A percentile compares a stretch with the other conserved stretches of the same genome.
phyloP scores from a whole-genome alignment of 306 rosid genomes.

The Amphicarpaea edgeworthii region DNA sequence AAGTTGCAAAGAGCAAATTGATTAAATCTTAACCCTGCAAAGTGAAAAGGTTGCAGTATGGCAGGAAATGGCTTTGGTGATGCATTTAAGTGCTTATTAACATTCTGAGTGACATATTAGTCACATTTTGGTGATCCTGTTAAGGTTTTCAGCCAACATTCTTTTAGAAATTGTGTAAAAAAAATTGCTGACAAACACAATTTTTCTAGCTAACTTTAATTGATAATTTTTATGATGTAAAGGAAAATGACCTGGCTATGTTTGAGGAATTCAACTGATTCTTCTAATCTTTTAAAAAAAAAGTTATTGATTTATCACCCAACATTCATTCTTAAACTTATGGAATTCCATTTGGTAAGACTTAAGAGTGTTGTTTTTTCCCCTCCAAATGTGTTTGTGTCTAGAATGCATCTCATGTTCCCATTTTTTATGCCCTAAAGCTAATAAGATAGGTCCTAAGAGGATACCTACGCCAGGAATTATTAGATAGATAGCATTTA shows the following conservation, averaged over 20 bases:
- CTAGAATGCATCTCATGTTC: slow-evolving; percentile 14
- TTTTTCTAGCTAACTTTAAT: neutral
- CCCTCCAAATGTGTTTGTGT: neutral
- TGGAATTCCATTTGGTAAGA: slow-evolving; percentile 22
- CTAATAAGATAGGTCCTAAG: neutral
- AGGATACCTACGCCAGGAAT: neutral
- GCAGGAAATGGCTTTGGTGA: neutral
- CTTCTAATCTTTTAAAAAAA: neutral
- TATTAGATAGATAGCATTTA: neutral
- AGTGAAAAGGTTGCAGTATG: slow-evolving; percentile 2
- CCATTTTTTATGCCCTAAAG: neutral
- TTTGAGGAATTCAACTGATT: neutral
- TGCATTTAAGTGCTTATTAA: neutral
- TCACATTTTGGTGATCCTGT: neutral
- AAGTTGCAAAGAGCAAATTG: neutral
- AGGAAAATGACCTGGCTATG: neutral
- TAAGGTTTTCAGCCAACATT: neutral
- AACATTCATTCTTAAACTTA: neutral
- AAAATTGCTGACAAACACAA: neutral
- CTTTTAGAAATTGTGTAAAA: neutral
- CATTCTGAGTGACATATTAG: neutral
- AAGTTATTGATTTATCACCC: neutral
- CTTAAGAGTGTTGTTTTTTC: neutral
- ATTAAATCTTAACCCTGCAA: neutral
- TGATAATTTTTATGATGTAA: neutral